phyloP scores from a whole-genome alignment of 768 basidiomycete species.

The Rhodotorula diobovata region DNA sequence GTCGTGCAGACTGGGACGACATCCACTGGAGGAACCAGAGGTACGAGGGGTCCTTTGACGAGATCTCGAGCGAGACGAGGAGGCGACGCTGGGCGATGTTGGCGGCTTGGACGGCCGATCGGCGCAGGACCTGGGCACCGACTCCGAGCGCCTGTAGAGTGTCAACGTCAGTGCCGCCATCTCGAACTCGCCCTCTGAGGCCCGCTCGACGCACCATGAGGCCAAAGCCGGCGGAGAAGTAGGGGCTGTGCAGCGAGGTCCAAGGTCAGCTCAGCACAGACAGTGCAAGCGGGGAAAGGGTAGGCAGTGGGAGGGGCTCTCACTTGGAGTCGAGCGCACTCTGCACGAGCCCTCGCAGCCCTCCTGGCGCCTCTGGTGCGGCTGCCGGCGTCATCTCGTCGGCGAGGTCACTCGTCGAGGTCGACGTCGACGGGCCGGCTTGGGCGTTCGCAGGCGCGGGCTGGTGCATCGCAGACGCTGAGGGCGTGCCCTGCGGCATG shows the following conservation, averaged over 20 bases:
- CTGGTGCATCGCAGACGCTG: neutral
- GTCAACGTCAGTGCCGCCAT: neutral
- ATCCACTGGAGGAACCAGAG: constrained; percentile 98
- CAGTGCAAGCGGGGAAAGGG: too few species aligned
- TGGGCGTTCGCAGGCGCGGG: neutral
- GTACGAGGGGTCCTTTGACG: constrained; percentile 89
- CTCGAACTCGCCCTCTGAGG: neutral
- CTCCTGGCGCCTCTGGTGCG: constrained; percentile 1
- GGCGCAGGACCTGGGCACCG: constrained; percentile 61
- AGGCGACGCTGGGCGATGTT: constrained; percentile 77
- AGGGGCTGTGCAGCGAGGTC: constrained; percentile 59
- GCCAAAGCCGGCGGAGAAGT: constrained; percentile 96
- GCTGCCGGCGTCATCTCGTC: neutral
- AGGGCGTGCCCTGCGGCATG: neutral
- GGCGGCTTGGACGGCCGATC: constrained; percentile 60
- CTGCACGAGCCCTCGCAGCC: constrained; percentile 26
- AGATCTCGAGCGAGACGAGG: constrained; percentile 91
- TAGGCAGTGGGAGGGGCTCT: neutral
- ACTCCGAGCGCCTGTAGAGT: constrained; percentile 75
- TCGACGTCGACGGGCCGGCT: neutral
- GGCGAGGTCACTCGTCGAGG: neutral
- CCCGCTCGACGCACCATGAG: constrained; percentile 68
- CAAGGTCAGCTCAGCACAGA: neutral
- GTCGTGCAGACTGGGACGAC: constrained; percentile 60
- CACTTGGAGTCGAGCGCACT: constrained; percentile 30